Evolutionary conservation across 2,329 filamentous ascomycete species (phyloP), one percentile per base, ranked within the genome.

Genomic region (Hypoxylon sp.): DNA sequence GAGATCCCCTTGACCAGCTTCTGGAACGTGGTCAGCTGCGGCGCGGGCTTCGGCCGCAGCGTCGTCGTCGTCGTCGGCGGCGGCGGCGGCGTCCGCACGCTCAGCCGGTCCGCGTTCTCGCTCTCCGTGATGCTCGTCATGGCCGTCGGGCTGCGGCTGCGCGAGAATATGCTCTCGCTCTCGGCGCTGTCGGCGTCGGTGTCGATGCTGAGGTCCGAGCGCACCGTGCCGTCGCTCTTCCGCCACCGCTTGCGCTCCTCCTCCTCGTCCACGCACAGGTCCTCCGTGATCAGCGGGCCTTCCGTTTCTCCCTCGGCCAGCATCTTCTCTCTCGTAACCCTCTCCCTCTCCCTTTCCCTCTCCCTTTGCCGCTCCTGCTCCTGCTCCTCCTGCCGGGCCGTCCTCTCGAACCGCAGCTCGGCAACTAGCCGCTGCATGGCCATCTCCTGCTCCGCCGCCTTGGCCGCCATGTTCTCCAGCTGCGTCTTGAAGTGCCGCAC

Each of bases 91-190:
- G 63, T 58, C 65, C 50, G 62, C 20, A 24, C 20, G 5, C 50
- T 58, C 42, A 56, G 49, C 3, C 61, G 20, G 4, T 70, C 66
- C 11, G 53, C 33, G 18, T 53, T 68, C 54, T 70, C 70, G 53
- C 57, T 70, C 54, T 77, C 73, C 2, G 69, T 70, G 24, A 70
- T 67, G 8, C 70, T 78, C 24, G 81, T 68, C 42, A 81, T 78
- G 22, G 81, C 76, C 0, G 86, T 85, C 1, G 87, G 87, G 70
- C 86, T 89, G 22, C 86, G 80, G 36, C 84, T 84, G 40, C 87
- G 80, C 12, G 87, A 89, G 71, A 90, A 90, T 38, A 90, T 81
- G 72, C 86, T 89, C 67, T 83, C 82, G 67, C 75, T 79, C 68
- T 80, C 80, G 26, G 75, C 77, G 67, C 76, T 80, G 48, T 86